Evolutionary conservation across 805 yeast genomes (phyloP), one percentile per base, ranked within the genome.

Genomic region (Candida alai): DNA sequence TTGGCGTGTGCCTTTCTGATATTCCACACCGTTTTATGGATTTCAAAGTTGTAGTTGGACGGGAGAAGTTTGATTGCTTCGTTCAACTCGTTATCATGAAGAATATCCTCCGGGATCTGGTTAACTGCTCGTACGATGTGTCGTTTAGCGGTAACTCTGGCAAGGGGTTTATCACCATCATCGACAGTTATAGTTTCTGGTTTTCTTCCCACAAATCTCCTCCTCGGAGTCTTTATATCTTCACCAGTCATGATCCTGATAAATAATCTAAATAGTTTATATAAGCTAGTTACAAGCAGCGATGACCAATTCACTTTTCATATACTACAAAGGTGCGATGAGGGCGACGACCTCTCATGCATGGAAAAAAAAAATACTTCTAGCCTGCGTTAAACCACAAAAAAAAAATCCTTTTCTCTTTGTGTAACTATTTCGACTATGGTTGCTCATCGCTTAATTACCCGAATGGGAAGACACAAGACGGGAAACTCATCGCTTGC

Each of bases 1-100:
- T 74, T 83, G 11, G 96, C 90, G 11, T 63, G 62, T 40, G 74
- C 67, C 52, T 86, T 86, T 28, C 74, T 70, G 24, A 93, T 82
- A 52, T 90, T 90, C 95, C 96, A 90, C 3, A 93, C 80, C 0
- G 97, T 89, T 54, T 93, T 93, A 57, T 88, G 97, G 38, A 93
- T 80, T 57, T 93, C 98, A 60, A 93, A 93, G 61, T 89, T 90
- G 60, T 93, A 93, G 56, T 93, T 93, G 1, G 85, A 72, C 2
- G 98, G 98, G 4, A 93, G 64, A 4, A 90, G 64, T 41, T 73
- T 73, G 19, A 88, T 79, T 1, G 97, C 95, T 29, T 78, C 82
- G 47, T 86, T 86, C n/a, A 93, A 65, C 16, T 84, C 96, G 38
- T 70, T 64, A 56, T 93, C 93, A 14, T 84, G 63, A 14, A 87